phyloP scores from a whole-genome alignment of 179 eudicot species.

The Gypsophila paniculata region DNA sequence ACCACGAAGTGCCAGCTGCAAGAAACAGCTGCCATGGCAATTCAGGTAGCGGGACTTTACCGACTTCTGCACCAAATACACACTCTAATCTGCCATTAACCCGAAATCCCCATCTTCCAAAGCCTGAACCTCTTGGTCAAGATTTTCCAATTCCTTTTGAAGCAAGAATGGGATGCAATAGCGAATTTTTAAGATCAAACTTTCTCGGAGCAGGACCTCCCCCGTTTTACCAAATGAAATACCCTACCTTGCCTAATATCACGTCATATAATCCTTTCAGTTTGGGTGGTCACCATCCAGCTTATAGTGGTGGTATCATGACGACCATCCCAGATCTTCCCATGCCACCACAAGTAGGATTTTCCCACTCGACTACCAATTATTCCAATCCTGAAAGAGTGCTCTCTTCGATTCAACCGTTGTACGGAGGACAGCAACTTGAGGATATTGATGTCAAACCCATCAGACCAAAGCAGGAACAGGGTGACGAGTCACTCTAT shows the following conservation, averaged over 20 bases:
- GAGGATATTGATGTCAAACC: slow-evolving; percentile 31
- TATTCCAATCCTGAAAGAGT: slow-evolving; percentile 26
- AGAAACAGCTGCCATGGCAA: slow-evolving; percentile 38
- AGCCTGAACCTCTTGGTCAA: slow-evolving; percentile 37
- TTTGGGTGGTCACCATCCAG: slow-evolving; percentile 21
- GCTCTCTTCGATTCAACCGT: slow-evolving; percentile 28
- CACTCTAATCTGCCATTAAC: slow-evolving; percentile 29
- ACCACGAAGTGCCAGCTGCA: slow-evolving; percentile 65
- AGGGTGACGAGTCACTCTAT: slow-evolving; percentile 28
- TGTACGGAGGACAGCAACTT: slow-evolving; percentile 31
- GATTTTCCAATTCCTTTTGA: slow-evolving; percentile 41
- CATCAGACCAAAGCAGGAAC: slow-evolving; percentile 53
- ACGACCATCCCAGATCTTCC: slow-evolving; percentile 31
- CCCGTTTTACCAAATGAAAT: slow-evolving; percentile 37
- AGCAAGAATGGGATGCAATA: slow-evolving; percentile 28
- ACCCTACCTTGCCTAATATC: slow-evolving; percentile 32
- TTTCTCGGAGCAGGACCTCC: slow-evolving; percentile 34
- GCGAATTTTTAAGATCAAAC: slow-evolving; percentile 31
- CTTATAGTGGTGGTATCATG: slow-evolving; percentile 22
- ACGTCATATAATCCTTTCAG: slow-evolving; percentile 30
- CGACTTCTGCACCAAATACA: slow-evolving; percentile 27
- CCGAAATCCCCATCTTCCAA: slow-evolving; percentile 35
- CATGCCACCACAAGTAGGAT: slow-evolving; percentile 34
- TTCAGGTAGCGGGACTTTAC: slow-evolving; percentile 27
- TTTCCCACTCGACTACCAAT: slow-evolving; percentile 26